Conservation (phyloP, 352 stramenopile genomes). For the Phytophthora brassicae region DNA sequence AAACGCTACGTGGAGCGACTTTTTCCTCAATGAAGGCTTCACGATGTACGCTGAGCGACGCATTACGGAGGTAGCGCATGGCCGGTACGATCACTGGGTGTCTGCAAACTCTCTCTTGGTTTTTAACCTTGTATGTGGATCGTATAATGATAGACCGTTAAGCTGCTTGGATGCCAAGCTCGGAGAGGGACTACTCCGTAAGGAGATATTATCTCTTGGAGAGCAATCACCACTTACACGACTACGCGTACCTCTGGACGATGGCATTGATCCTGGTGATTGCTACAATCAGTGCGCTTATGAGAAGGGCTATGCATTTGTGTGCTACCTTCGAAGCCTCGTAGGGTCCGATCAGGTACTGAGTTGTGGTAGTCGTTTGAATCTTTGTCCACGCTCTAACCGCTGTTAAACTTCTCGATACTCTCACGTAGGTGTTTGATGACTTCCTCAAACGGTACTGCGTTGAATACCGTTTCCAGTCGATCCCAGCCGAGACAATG, state of each 20-base stretch:
- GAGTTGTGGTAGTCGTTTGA: neutral
- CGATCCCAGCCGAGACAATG: slow-evolving; percentile 72
- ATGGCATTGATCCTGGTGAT: slow-evolving; percentile 76
- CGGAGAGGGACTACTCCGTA: slow-evolving; percentile 57
- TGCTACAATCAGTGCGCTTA: slow-evolving; percentile 86
- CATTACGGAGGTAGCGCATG: slow-evolving; percentile 66
- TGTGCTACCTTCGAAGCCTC: slow-evolving; percentile 70
- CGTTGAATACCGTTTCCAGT: slow-evolving; percentile 70
- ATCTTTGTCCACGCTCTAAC: neutral
- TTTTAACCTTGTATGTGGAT: neutral
- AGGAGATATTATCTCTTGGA: slow-evolving; percentile 73
- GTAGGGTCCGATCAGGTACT: slow-evolving; percentile 63
- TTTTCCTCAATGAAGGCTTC: slow-evolving; percentile 90
- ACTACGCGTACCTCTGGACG: slow-evolving; percentile 67
- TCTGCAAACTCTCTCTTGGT: neutral
- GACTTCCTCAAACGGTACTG: slow-evolving; percentile 71
- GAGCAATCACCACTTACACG: slow-evolving; percentile 70
- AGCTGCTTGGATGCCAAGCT: slow-evolving; percentile 78
- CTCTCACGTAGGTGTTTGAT: slow-evolving; percentile 52
- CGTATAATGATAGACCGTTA: slow-evolving; percentile 37
- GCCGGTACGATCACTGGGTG: slow-evolving; percentile 37
- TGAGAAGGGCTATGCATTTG: slow-evolving; percentile 81
- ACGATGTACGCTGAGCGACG: slow-evolving; percentile 85
- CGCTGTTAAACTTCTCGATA: neutral
- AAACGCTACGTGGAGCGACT: slow-evolving; percentile 85